Evolutionary conservation across 176 grass and related monocot genomes (phyloP).

Genomic region (Themeda triandra): DNA sequence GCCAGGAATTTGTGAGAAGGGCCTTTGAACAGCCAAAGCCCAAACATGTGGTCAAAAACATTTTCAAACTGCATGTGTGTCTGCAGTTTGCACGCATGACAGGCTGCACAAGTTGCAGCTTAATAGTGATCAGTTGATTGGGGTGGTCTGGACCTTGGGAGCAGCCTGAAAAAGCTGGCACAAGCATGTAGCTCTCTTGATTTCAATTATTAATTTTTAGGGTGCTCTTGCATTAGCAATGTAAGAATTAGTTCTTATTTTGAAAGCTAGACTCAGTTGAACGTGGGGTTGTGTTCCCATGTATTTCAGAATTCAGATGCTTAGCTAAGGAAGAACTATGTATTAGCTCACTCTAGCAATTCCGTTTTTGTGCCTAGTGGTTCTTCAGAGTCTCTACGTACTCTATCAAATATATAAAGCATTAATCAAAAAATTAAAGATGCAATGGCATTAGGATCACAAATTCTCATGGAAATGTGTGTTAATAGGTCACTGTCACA

Average conservation of each 20-base stretch:
- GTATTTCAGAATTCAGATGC: neutral
- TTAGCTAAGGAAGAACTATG: neutral
- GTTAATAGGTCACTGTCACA: constrained; percentile 47
- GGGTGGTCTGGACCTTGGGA: constrained; percentile 12
- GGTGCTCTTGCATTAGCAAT: neutral
- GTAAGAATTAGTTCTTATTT: neutral
- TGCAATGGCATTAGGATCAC: neutral
- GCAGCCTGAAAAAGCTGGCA: constrained; percentile 14
- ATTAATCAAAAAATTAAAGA: neutral
- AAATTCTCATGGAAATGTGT: constrained; percentile 27
- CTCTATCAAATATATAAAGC: neutral
- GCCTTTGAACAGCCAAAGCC: constrained; percentile 24
- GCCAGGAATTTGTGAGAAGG: constrained; percentile 27
- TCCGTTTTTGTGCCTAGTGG: neutral
- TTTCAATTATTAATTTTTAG: constrained; percentile 1
- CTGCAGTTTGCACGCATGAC: constrained; percentile 14
- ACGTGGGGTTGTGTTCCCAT: neutral
- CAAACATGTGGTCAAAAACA: constrained; percentile 20
- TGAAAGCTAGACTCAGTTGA: neutral
- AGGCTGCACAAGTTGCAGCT: constrained; percentile 3
- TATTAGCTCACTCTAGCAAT: neutral
- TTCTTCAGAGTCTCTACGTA: neutral
- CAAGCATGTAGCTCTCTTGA: neutral
- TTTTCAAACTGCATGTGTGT: constrained; percentile 12
- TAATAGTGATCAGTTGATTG: neutral